phyloP scores from a whole-genome alignment of 495 filamentous ascomycete species.

The Hypomontagnella monticulosa region DNA sequence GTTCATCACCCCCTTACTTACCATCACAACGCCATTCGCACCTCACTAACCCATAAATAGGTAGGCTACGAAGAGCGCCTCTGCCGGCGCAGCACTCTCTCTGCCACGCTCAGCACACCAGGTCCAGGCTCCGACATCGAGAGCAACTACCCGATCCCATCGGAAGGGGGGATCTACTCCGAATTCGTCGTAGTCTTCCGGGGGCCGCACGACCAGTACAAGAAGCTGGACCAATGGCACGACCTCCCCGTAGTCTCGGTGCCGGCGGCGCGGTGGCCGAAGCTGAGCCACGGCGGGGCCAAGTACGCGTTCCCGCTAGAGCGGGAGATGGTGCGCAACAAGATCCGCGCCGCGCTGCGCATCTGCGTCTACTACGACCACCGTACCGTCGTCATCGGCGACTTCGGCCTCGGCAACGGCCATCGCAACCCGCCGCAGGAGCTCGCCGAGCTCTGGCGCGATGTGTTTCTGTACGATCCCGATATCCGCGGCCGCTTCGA shows the following conservation, averaged over 20 bases:
- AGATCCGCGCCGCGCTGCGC: conserved; percentile 73
- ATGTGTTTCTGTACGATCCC: conserved; percentile 68
- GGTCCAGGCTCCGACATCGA: conserved; percentile 50
- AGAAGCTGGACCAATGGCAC: conserved; percentile 58
- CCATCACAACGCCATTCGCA: background rate
- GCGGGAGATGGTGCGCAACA: conserved; percentile 73
- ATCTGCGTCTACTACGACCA: conserved; percentile 71
- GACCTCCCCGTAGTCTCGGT: conserved; percentile 75
- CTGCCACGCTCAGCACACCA: conserved; percentile 67
- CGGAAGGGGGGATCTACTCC: conserved; percentile 73
- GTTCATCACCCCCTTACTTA: background rate
- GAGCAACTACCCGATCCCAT: conserved; percentile 74
- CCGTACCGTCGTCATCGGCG: conserved; percentile 69
- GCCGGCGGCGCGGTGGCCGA: conserved; percentile 73
- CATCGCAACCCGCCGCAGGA: conserved; percentile 75
- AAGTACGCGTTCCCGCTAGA: conserved; percentile 75
- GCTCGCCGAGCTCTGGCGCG: conserved; percentile 74
- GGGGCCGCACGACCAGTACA: conserved; percentile 58
- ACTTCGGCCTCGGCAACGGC: conserved; percentile 75
- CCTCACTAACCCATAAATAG: background rate
- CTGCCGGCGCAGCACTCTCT: conserved; percentile 75
- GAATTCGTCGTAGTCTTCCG: conserved; percentile 65
- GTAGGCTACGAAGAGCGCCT: conserved; percentile 78
- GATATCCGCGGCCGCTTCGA: conserved; percentile 74
- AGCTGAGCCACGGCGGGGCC: conserved; percentile 69